Conservation (phyloP, 2,329 filamentous ascomycete species). For the Neophaeococcomyces mojaviensis region DNA sequence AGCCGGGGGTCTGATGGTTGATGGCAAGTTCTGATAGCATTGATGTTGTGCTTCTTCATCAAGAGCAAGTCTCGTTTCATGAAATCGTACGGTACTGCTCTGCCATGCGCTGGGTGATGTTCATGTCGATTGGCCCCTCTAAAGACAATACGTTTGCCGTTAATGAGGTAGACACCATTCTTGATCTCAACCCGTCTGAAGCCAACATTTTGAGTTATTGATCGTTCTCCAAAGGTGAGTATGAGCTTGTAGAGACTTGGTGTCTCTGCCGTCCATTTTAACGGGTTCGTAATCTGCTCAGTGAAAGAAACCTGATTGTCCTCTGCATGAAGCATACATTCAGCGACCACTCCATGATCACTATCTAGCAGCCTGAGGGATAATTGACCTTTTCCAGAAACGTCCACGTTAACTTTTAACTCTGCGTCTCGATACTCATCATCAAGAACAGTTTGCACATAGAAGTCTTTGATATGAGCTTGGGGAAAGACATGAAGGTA, state of each 20-base stretch:
- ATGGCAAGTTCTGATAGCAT: slow-evolving; percentile 61
- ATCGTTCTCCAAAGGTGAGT: slow-evolving; percentile 18
- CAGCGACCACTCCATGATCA: slow-evolving; percentile 26
- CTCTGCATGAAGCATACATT: slow-evolving; percentile 15
- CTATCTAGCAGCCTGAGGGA: slow-evolving; percentile 41
- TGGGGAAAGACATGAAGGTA: slow-evolving; percentile 51
- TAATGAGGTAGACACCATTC: slow-evolving; percentile 54
- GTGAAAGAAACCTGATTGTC: slow-evolving; percentile 26
- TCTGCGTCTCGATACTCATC: slow-evolving; percentile 43
- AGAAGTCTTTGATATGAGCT: slow-evolving; percentile 50
- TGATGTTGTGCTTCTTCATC: slow-evolving; percentile 67
- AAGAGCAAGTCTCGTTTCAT: slow-evolving; percentile 55
- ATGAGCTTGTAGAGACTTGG: slow-evolving; percentile 52
- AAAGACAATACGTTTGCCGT: slow-evolving; percentile 54
- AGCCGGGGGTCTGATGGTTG: slow-evolving; percentile 49
- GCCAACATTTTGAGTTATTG: slow-evolving; percentile 49
- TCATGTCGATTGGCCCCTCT: slow-evolving; percentile 64
- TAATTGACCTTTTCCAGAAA: slow-evolving; percentile 34
- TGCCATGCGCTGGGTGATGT: slow-evolving; percentile 57
- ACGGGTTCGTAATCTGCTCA: slow-evolving; percentile 42
- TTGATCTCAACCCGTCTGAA: slow-evolving; percentile 59
- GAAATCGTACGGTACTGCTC: slow-evolving; percentile 56
- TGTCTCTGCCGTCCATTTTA: slow-evolving; percentile 63
- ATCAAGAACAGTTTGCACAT: slow-evolving; percentile 49
- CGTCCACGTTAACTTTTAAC: slow-evolving; percentile 43